Conservation (phyloP, 2,329 filamentous ascomycete species). For the Seiridium unicorne region DNA sequence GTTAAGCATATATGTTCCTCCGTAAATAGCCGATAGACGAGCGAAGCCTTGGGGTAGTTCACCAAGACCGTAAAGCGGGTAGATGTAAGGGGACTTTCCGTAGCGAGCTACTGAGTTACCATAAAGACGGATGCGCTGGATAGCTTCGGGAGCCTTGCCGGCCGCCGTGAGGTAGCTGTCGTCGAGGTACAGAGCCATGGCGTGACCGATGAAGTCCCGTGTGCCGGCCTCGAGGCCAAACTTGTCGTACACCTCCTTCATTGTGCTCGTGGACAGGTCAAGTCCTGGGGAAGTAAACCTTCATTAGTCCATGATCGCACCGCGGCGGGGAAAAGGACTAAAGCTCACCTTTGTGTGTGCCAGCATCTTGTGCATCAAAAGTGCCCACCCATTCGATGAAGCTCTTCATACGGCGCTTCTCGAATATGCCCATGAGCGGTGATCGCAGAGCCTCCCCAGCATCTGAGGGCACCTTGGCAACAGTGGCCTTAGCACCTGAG, state of each 20-base stretch:
- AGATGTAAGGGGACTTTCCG: slow-evolving; percentile 99
- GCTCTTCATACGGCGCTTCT: slow-evolving; percentile 95
- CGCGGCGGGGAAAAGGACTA: too few species aligned
- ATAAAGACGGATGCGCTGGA: slow-evolving; percentile 92
- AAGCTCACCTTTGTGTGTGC: slow-evolving; percentile 81
- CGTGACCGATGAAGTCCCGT: slow-evolving; percentile 94
- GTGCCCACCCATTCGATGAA: slow-evolving; percentile 94
- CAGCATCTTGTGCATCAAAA: slow-evolving; percentile 78
- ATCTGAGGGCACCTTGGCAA: slow-evolving; percentile 96
- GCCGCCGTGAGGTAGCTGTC: slow-evolving; percentile 78
- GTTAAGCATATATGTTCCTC: slow-evolving; percentile 99
- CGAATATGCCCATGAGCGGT: slow-evolving; percentile 93
- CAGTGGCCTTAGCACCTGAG: slow-evolving; percentile 75
- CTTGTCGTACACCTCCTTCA: slow-evolving; percentile 99
- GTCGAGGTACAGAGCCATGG: slow-evolving; percentile 93
- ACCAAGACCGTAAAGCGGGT: slow-evolving; percentile 94
- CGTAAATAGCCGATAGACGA: slow-evolving; percentile 95
- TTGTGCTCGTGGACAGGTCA: slow-evolving; percentile 74
- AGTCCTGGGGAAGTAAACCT: slow-evolving; percentile 56
- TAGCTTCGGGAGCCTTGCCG: slow-evolving; percentile 77
- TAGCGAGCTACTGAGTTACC: slow-evolving; percentile 97
- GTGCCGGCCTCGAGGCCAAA: slow-evolving; percentile 88
- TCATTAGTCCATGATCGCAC: background rate
- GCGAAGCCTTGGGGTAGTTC: slow-evolving; percentile 98
- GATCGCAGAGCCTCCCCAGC: slow-evolving; percentile 87